These are phyloP conservation scores for Backusella sp. DNA, from an alignment of 192 early-diverging fungal species.

Conservation along the genomic window DNA sequence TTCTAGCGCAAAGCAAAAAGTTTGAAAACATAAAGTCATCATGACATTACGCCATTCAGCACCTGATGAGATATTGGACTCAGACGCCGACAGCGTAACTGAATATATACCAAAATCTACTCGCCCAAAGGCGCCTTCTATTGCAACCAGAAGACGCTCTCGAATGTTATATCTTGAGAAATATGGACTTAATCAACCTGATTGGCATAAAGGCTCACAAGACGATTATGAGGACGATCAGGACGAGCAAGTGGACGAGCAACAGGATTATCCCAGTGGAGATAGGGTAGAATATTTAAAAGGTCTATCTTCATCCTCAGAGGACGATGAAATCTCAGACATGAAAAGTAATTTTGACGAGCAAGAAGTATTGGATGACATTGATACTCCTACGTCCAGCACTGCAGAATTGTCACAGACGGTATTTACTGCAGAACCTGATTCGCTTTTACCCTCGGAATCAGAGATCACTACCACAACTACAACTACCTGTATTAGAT, in stretches of 20 bases:
- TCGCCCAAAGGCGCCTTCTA: background rate
- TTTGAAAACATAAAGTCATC: background rate
- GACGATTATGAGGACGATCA: background rate
- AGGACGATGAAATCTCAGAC: background rate
- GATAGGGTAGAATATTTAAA: background rate
- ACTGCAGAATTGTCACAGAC: background rate
- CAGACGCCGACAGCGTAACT: background rate
- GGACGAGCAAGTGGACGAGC: background rate
- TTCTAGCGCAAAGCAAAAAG: background rate
- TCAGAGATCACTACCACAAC: background rate
- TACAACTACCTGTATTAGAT: background rate
- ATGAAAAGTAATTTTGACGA: background rate
- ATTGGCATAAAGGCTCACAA: conserved; percentile 13
- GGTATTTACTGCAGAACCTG: background rate
- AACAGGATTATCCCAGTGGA: background rate
- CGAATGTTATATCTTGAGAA: conserved; percentile 26
- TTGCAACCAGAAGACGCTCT: conserved; percentile 16
- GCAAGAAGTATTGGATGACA: background rate
- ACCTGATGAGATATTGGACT: background rate
- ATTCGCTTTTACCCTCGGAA: background rate
- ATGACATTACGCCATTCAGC: background rate
- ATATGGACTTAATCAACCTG: conserved; percentile 25
- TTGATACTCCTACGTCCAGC: background rate
- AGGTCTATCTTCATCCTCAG: background rate
- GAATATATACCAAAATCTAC: background rate